Percentiles rank a stretch among this genome's conserved stretches.
These are phyloP conservation scores for Termitomyces titanicus DNA, from an alignment of 768 basidiomycete species.

Conservation along the genomic window DNA sequence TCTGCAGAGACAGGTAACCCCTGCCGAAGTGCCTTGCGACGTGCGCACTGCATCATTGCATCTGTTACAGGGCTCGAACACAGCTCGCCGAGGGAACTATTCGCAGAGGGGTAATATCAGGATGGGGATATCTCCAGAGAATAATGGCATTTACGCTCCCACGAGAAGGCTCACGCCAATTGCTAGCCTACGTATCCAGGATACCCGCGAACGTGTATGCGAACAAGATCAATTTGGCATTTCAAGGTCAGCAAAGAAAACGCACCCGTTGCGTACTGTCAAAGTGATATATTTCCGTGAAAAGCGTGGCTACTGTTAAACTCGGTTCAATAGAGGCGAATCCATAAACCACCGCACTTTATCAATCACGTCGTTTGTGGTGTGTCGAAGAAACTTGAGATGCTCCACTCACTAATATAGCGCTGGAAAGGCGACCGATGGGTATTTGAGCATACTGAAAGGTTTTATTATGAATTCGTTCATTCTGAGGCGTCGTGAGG, in stretches of 20 bases:
- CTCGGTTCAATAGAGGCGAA: constrained; percentile 38
- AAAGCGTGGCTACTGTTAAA: constrained; percentile 33
- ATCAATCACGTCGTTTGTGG: neutral
- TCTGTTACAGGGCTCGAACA: constrained; percentile 35
- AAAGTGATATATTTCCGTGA: constrained; percentile 35
- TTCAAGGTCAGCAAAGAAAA: neutral
- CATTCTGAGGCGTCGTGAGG: constrained; percentile 21
- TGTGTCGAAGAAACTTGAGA: neutral
- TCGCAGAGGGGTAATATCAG: neutral
- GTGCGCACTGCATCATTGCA: constrained; percentile 31
- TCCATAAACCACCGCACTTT: constrained; percentile 32
- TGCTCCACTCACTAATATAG: constrained; percentile 28
- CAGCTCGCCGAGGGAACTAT: constrained; percentile 31
- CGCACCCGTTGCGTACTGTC: constrained; percentile 34
- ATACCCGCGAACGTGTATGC: too few species aligned
- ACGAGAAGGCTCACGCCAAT: constrained; percentile 33
- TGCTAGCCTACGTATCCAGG: constrained; percentile 26
- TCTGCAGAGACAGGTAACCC: constrained; percentile 26
- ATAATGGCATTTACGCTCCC: constrained; percentile 25
- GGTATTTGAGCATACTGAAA: constrained; percentile 36
- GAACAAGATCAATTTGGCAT: neutral
- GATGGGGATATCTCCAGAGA: neutral
- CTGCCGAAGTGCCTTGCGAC: constrained; percentile 20
- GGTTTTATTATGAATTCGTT: constrained; percentile 30
- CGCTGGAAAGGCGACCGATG: constrained; percentile 36